These are phyloP conservation scores for Fusarium euwallaceae DNA, from an alignment of 2,329 filamentous ascomycete species.

Conservation along the genomic window DNA sequence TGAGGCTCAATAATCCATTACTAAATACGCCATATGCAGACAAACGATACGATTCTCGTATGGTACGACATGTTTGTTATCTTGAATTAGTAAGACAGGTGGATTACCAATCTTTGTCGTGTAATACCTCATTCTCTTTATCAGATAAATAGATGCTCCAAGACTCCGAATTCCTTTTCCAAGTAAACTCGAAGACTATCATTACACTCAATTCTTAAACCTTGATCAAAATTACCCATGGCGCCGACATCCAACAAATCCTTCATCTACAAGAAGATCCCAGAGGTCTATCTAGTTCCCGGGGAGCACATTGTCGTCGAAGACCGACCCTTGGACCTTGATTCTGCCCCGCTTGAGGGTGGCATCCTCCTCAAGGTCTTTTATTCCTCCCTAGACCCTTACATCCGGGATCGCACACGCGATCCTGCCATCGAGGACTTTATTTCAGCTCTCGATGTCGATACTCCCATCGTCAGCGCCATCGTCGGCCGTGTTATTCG, in stretches of 20 bases:
- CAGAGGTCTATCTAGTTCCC: neutral
- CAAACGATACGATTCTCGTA: neutral
- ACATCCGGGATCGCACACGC: neutral
- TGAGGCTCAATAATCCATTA: neutral
- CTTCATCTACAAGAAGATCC: conserved; percentile 2
- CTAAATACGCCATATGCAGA: neutral
- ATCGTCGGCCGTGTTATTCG: neutral
- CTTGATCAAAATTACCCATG: neutral
- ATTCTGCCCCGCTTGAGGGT: neutral
- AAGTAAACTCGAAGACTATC: neutral
- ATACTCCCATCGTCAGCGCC: neutral
- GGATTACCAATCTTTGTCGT: neutral
- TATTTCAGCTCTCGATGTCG: neutral
- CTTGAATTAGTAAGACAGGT: neutral
- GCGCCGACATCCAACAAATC: neutral
- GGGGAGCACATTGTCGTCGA: neutral
- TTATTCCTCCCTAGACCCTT: neutral
- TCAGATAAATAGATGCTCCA: neutral
- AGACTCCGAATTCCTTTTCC: neutral
- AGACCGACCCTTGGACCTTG: neutral
- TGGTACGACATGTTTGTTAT: neutral
- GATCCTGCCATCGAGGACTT: neutral
- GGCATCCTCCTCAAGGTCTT: neutral
- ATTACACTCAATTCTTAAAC: neutral
- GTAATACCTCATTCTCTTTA: neutral